Conservation (phyloP, 257 asterid species). For the Przewalskia tangutica region DNA sequence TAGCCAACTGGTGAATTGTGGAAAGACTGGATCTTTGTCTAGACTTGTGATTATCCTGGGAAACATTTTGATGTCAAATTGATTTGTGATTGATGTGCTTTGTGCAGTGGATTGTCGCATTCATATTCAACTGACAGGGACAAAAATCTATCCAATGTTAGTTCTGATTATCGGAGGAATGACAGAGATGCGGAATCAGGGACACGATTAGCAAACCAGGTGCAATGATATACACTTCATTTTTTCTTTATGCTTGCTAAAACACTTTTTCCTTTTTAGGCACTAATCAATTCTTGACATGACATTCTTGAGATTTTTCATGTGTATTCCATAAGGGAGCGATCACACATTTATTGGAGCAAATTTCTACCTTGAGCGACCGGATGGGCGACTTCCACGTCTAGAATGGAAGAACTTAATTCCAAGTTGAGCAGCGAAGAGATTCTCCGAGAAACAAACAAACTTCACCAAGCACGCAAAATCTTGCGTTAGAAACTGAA, state of each 20-base stretch:
- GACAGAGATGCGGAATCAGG: conserved; percentile 38
- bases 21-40: not conserved
- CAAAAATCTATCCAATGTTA: conserved; percentile 34
- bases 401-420: conserved; percentile 64
- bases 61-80: not conserved
- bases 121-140: conserved; percentile 77
- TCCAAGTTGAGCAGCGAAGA: conserved; percentile 40
- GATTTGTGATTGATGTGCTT: not conserved
- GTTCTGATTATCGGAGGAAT: conserved; percentile 28
- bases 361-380: conserved; percentile 65
- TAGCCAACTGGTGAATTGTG: not conserved
- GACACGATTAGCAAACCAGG: conserved; percentile 41
- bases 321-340: conserved; percentile 38
- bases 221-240: too few species aligned
- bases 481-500: conserved; percentile 40
- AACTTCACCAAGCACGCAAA: conserved; percentile 46
- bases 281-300: not conserved
- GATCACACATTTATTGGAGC: conserved; percentile 70
- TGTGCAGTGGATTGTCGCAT: conserved; percentile 72
- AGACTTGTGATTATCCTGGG: not conserved
- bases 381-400: conserved; percentile 87
- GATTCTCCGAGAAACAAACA: conserved; percentile 40
- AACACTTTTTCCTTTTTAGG: not conserved
- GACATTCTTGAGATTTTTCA: not conserved
- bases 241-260: not conserved